Conservation (phyloP, 1,284 basidiomycete genomes). For the Kalmanozyma brasiliensis region DNA sequence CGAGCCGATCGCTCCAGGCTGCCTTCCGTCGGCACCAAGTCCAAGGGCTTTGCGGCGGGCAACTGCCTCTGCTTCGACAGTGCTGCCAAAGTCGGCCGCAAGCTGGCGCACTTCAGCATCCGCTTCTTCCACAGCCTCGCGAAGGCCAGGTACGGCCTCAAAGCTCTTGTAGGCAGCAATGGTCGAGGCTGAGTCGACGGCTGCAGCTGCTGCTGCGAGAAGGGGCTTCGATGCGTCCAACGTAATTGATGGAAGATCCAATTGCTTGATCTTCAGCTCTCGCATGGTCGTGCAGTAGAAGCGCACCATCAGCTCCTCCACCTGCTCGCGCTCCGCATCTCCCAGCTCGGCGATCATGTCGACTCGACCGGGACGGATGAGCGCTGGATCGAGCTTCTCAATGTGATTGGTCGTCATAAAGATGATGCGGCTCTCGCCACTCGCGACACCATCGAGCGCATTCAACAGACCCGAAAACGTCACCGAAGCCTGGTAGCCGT, state of each 20-base stretch:
- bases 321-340: conserved; percentile 86
- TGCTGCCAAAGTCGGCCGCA: conserved; percentile 32
- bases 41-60: conserved; percentile 34
- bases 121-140: conserved; percentile 21
- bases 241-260: conserved; percentile 9
- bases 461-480: conserved; percentile 98
- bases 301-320: conserved; percentile 79
- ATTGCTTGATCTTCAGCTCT: conserved; percentile 28
- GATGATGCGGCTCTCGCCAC: conserved; percentile 88
- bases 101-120: conserved; percentile 32
- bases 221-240: conserved; percentile 28
- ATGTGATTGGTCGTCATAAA: conserved; percentile 99
- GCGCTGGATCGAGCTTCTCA: conserved; percentile 77
- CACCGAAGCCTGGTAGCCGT: conserved; percentile 73
- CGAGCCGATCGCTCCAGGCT: neutral
- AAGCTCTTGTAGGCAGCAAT: conserved; percentile 23
- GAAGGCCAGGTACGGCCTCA: conserved; percentile 22
- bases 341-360: conserved; percentile 86
- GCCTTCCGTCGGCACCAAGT: conserved; percentile 39
- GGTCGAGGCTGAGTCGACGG: conserved; percentile 3
- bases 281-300: conserved; percentile 75
- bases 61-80: conserved; percentile 38
- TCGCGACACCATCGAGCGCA: conserved; percentile 95
- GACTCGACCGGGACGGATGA: conserved; percentile 93
- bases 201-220: conserved; percentile 10